Conservation (phyloP, 2,329 filamentous ascomycete genomes). For the Raffaelea albimanens region DNA sequence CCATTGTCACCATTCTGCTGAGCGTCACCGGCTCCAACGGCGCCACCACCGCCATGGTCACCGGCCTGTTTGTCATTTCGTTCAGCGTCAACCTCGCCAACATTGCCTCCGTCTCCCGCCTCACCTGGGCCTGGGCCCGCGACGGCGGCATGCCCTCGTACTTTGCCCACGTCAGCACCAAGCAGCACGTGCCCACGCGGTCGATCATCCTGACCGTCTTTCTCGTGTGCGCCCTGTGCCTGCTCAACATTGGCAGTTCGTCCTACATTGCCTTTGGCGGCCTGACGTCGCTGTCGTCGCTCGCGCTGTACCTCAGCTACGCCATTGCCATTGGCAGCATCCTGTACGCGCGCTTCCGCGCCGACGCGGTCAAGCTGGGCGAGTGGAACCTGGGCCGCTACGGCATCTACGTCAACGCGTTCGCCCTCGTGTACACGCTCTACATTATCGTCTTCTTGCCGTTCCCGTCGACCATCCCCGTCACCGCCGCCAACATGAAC, state of each 20-base stretch:
- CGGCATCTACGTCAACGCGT: slow-evolving; percentile 8
- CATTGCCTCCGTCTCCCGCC: slow-evolving; percentile 35
- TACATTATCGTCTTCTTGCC: slow-evolving; percentile 11
- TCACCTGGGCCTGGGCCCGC: slow-evolving; percentile 39
- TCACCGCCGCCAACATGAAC: slow-evolving; percentile 13
- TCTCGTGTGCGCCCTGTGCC: slow-evolving; percentile 5
- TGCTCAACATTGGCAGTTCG: slow-evolving; percentile 26
- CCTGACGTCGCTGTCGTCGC: slow-evolving; percentile 26
- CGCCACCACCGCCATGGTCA: slow-evolving; percentile 29
- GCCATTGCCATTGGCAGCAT: slow-evolving; percentile 8
- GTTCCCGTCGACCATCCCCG: slow-evolving; percentile 10
- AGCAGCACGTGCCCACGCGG: slow-evolving; percentile 24
- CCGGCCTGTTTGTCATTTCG: slow-evolving; percentile 21
- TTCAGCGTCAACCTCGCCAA: slow-evolving; percentile 27
- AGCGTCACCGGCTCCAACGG: slow-evolving; percentile 25
- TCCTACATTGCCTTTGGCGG: slow-evolving; percentile 25
- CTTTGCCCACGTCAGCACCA: slow-evolving; percentile 18
- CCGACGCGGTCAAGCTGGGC: neutral
- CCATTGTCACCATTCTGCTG: slow-evolving; percentile 29
- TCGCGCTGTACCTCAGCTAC: slow-evolving; percentile 13
- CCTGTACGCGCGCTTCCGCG: slow-evolving; percentile 7
- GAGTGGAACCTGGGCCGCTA: slow-evolving; percentile 10
- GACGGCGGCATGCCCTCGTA: slow-evolving; percentile 26
- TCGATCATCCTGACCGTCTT: slow-evolving; percentile 23
- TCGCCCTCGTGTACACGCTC: slow-evolving; percentile 10